These are phyloP conservation scores for Solanum peruvianum DNA, from an alignment of 257 asterid species.

Conservation along the genomic window DNA sequence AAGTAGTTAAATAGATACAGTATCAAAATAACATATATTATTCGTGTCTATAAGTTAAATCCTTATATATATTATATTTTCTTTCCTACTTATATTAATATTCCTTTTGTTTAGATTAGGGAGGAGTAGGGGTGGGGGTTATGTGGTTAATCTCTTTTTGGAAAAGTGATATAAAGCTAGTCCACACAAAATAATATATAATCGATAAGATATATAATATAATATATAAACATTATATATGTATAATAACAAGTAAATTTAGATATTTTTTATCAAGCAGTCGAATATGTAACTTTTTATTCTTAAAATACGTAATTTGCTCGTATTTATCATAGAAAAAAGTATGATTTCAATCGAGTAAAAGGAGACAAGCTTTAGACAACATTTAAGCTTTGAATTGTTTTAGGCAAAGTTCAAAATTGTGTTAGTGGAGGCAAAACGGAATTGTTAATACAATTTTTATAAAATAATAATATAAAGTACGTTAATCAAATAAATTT, in stretches of 20 bases:
- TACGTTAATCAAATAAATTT: background rate
- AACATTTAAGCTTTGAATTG: background rate
- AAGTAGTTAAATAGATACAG: too few species aligned
- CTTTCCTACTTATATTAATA: background rate
- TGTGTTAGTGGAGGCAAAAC: slow-evolving; percentile 17
- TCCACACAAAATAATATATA: background rate
- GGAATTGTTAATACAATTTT: background rate
- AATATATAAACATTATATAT: background rate
- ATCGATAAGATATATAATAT: background rate
- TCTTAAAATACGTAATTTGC: background rate
- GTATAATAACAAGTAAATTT: background rate
- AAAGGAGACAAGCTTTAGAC: background rate
- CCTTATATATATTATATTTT: background rate
- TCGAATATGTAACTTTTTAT: background rate
- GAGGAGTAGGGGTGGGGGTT: background rate
- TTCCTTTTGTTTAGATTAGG: background rate
- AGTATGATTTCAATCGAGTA: background rate
- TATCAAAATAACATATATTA: background rate
- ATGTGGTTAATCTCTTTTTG: background rate
- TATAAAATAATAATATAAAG: background rate
- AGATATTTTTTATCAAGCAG: background rate
- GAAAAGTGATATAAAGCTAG: background rate
- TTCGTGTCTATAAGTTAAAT: background rate
- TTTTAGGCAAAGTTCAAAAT: background rate
- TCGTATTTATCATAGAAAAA: background rate